These are phyloP conservation scores for Fusarium sarcochroum DNA, from an alignment of 2,329 filamentous ascomycete genomes.

Conservation along the genomic window DNA sequence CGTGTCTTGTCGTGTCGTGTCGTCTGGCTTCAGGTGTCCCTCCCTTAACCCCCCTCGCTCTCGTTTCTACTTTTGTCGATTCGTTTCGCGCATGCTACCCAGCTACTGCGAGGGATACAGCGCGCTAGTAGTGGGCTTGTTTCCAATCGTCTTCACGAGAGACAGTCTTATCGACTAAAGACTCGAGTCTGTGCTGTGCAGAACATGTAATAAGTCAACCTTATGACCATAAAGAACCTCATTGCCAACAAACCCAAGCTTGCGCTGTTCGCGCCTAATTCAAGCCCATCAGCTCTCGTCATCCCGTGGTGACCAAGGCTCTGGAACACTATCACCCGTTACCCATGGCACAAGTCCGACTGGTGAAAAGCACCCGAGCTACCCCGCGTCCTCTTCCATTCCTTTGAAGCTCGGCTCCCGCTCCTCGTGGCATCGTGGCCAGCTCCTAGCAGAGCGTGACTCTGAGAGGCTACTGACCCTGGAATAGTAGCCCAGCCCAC, in stretches of 20 bases:
- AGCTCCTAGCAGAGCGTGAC: conserved; percentile 11
- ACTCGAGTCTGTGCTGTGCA: background rate
- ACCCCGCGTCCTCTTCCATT: conserved; percentile 32
- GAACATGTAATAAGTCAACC: background rate
- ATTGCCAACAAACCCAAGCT: conserved; percentile 11
- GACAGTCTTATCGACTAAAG: conserved; percentile 14
- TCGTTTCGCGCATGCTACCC: conserved; percentile 38
- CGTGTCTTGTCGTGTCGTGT: conserved; percentile 26
- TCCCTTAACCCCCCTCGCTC: conserved; percentile 16
- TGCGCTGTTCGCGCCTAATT: conserved; percentile 29
- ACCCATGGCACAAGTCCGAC: conserved; percentile 28
- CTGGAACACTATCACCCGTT: conserved; percentile 26
- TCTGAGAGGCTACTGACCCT: conserved; percentile 20
- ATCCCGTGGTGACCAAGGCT: conserved; percentile 25
- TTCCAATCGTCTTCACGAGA: conserved; percentile 18
- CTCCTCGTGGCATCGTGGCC: conserved; percentile 33
- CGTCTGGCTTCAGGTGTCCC: conserved; percentile 27
- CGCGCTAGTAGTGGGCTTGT: conserved; percentile 39
- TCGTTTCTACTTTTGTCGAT: conserved; percentile 30
- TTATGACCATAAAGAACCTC: conserved; percentile 11
- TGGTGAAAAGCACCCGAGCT: conserved; percentile 27
- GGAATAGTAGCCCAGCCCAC: conserved; percentile 20
- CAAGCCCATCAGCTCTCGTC: conserved; percentile 21
- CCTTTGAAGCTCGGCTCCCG: conserved; percentile 9
- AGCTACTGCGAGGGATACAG: conserved; percentile 49